phyloP scores from a whole-genome alignment of 192 early-diverging fungal species.

The Umbelopsis isabellina region DNA sequence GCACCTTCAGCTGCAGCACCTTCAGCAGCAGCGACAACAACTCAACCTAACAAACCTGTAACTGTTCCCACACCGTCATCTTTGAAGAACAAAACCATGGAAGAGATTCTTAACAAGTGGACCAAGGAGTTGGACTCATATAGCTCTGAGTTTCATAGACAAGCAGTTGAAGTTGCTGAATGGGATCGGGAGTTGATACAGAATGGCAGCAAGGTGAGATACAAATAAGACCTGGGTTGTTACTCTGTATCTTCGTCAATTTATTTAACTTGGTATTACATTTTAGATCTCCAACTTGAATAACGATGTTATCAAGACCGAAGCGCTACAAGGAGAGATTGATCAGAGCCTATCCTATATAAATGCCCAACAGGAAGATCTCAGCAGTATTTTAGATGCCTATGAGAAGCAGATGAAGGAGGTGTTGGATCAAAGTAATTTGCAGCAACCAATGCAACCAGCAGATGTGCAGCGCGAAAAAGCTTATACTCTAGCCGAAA shows the following conservation, averaged over 20 bases:
- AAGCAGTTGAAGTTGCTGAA: constrained; percentile 79
- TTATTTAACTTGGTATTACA: not conserved
- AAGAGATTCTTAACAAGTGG: constrained; percentile 93
- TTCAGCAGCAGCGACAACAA: constrained; percentile 41
- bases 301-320: constrained; percentile 71
- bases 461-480: constrained; percentile 88
- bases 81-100: constrained; percentile 85
- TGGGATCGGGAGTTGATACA: constrained; percentile 89
- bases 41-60: constrained; percentile 43
- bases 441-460: constrained; percentile 50
- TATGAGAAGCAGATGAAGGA: constrained; percentile 76
- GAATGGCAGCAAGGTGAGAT: constrained; percentile 74
- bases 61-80: constrained; percentile 53
- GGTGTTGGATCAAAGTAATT: constrained; percentile 48
- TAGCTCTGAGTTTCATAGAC: constrained; percentile 82
- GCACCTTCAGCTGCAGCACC: constrained; percentile 36
- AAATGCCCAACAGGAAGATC: constrained; percentile 82
- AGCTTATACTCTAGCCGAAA: constrained; percentile 84
- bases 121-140: constrained; percentile 77
- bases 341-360: constrained; percentile 88
- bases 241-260: not conserved
- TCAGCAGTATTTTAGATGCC: constrained; percentile 74
- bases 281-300: constrained; percentile 77
- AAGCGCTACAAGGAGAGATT: constrained; percentile 77
- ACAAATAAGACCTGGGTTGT: not conserved